Base-by-base conservation (phyloP, 192 early-diverging fungal genomes). In the Chytriomyces confervae region DNA sequence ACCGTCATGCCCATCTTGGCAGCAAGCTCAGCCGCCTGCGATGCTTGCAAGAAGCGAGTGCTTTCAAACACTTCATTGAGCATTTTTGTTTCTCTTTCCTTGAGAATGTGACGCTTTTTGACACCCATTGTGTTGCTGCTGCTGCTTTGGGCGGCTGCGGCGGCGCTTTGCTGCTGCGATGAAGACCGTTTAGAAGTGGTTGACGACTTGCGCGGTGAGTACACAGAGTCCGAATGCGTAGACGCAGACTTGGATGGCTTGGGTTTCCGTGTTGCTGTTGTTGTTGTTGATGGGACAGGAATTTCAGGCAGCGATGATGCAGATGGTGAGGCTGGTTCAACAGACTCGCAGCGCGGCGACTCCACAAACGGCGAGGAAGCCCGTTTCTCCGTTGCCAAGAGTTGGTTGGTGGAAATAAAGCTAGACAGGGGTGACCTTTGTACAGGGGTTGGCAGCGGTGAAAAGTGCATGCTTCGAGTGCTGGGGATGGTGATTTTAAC, bases 11-110 rank as follows among this genome's bases (percentile, higher is more conserved):
- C 91, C 60, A 94, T 89, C 72, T 94, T 85, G 65, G 87, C 84
- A 48, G 93, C 94, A 0, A 98, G 82, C 43, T 90, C 86, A 62
- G 87, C 77, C 69, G 95, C 89, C 79, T 91, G 83, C 64, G 95
- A 91, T 5, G 93, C 95, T n/a, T 92, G 93, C 23, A 95, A 95
- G 72, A 96, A 95, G 51, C 89, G 91, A 50, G 93, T 96, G 61
- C 82, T 82, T 16, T 89, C 85, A 83, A 96, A 95, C 8, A 96
- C 93, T 36, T 84, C 82, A 78, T 92, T 93, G 8, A 97, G 85
- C 3, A 87, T 1, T 20, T 18, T 61, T 18, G 72, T 62, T 48
- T 63, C 61, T 11, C 61, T 45, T 9, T 62, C 61, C 6, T 76
- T 62, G 20, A 76, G 64, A 50, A 66, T 76, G 47, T 76, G 63